These are phyloP conservation scores for Coprinopsis strossmayeri DNA, from an alignment of 768 basidiomycete species.

Conservation along the genomic window DNA sequence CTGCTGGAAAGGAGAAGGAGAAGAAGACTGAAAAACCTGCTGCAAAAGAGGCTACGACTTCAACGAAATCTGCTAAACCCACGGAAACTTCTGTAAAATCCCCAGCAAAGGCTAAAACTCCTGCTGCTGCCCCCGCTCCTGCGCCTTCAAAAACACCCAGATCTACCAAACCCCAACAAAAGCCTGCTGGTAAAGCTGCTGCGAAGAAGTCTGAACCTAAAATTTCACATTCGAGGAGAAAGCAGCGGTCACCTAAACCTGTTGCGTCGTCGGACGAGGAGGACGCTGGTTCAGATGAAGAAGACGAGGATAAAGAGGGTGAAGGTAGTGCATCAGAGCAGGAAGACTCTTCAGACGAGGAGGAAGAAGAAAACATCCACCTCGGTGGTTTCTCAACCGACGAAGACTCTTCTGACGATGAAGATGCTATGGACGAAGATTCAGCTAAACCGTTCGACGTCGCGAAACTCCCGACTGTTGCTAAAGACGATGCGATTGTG, in stretches of 20 bases:
- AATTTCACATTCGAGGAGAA: constrained; percentile 1
- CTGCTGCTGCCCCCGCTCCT: too few species aligned
- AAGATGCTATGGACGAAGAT: constrained; percentile 44
- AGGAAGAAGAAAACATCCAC: constrained; percentile 27
- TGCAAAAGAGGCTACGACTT: constrained; percentile 22
- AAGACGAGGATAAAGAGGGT: constrained; percentile 30
- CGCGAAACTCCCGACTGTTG: constrained; percentile 71
- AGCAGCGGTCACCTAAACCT: constrained; percentile 1
- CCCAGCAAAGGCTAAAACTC: constrained; percentile 9
- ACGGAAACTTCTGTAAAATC: constrained; percentile 2
- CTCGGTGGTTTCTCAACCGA: constrained; percentile 75
- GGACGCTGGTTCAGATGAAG: constrained; percentile 8
- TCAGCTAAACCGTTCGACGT: constrained; percentile 47
- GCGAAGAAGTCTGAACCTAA: neutral
- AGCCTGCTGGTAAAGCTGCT: neutral
- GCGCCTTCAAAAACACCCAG: too few species aligned
- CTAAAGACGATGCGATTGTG: constrained; percentile 82
- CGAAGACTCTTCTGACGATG: constrained; percentile 76
- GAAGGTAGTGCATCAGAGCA: constrained; percentile 81
- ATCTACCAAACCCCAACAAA: too few species aligned
- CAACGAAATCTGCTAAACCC: constrained; percentile 8
- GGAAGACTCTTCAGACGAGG: constrained; percentile 76
- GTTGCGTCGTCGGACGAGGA: neutral
- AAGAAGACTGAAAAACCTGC: too few species aligned
- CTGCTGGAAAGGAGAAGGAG: too few species aligned